These are phyloP conservation scores for Thamnidium elegans DNA, from an alignment of 192 early-diverging fungal species.

Conservation along the genomic window DNA sequence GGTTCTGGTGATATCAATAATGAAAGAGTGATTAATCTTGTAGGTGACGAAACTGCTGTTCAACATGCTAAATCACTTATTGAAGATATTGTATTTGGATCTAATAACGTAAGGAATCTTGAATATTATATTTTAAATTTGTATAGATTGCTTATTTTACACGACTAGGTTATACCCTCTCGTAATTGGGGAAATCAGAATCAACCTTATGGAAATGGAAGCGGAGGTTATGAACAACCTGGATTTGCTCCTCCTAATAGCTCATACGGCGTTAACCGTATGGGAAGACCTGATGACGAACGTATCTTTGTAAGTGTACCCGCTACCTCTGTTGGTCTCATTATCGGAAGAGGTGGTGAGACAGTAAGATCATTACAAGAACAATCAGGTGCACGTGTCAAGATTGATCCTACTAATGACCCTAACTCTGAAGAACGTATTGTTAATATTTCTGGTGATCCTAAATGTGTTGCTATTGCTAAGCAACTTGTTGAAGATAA, in stretches of 20 bases:
- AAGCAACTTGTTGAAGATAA: constrained; percentile 52
- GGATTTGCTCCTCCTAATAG: neutral
- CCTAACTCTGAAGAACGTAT: constrained; percentile 42
- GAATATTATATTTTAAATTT: too few relatives aligned
- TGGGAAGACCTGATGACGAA: constrained; percentile 16
- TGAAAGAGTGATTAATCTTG: constrained; percentile 62
- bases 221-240: neutral
- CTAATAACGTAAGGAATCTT: neutral
- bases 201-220: neutral
- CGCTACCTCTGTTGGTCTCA: constrained; percentile 51
- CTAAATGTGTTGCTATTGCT: constrained; percentile 44
- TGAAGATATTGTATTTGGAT: constrained; percentile 64
- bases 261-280: constrained; percentile 15
- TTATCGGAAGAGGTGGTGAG: constrained; percentile 58
- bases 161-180: neutral
- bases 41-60: constrained; percentile 66
- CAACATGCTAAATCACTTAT: constrained; percentile 69
- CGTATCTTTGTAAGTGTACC: constrained; percentile 59
- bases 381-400: constrained; percentile 60
- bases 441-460: constrained; percentile 44
- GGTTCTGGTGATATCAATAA: constrained; percentile 33
- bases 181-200: neutral
- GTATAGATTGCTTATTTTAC: too few relatives aligned
- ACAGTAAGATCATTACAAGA: constrained; percentile 58
- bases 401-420: constrained; percentile 46